Conservation (phyloP, 164 flowering plant species). For the Nymphaea thermarum region DNA sequence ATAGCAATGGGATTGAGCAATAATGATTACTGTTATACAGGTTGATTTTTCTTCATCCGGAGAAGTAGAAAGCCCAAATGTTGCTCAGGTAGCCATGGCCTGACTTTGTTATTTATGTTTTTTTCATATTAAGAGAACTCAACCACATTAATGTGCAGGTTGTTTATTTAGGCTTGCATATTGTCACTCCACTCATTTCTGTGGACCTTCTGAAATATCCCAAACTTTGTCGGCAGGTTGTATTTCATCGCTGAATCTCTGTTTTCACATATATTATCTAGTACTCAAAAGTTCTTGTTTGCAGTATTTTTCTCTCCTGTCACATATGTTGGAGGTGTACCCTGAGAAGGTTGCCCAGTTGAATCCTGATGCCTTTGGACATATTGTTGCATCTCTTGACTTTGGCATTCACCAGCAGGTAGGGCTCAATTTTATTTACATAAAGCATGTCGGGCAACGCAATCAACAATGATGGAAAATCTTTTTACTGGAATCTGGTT, state of each 20-base stretch:
- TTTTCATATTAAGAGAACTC: constrained; percentile 3
- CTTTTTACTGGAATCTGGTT: neutral
- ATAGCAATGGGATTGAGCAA: neutral
- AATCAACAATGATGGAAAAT: neutral
- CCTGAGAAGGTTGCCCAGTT: constrained; percentile 81
- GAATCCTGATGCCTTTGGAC: constrained; percentile 51
- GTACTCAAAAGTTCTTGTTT: constrained; percentile 1
- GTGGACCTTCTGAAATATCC: constrained; percentile 85
- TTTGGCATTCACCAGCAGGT: constrained; percentile 91
- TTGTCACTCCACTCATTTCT: constrained; percentile 75
- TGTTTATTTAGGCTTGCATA: constrained; percentile 79
- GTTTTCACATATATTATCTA: neutral
- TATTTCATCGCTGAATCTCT: constrained; percentile 8
- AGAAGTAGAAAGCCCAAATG: constrained; percentile 42
- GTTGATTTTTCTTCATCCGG: constrained; percentile 68
- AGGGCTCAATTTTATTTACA: constrained; percentile 2
- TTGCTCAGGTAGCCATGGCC: constrained; percentile 51
- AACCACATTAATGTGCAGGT: constrained; percentile 38
- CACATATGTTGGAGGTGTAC: constrained; percentile 90
- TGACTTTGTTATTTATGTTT: neutral
- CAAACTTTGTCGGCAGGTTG: constrained; percentile 85
- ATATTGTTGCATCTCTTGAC: constrained; percentile 61
- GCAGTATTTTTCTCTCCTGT: constrained; percentile 77
- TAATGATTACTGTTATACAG: constrained; percentile 20
- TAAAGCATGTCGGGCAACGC: neutral